These are phyloP conservation scores for Sclerotinia glacialis DNA, from an alignment of 2,329 filamentous ascomycete genomes.

Conservation along the genomic window DNA sequence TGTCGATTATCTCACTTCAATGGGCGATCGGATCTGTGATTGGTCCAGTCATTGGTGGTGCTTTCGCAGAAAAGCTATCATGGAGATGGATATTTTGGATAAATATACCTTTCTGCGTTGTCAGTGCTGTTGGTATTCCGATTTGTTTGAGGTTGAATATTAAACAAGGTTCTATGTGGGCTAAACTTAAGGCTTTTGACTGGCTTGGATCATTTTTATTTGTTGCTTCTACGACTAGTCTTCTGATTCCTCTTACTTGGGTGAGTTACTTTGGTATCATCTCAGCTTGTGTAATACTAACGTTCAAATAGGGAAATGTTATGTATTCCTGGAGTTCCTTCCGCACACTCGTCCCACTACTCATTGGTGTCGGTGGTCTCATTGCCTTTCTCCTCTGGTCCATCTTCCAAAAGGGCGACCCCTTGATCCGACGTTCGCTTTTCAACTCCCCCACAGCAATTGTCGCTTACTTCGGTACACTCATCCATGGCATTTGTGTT, in stretches of 20 bases:
- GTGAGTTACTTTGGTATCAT: slow-evolving; percentile 36
- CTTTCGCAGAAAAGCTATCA: slow-evolving; percentile 41
- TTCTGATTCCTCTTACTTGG: slow-evolving; percentile 61
- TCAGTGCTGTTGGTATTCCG: slow-evolving; percentile 30
- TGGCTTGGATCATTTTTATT: slow-evolving; percentile 62
- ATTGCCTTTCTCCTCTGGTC: slow-evolving; percentile 50
- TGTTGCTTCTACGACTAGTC: slow-evolving; percentile 53
- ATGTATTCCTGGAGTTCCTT: slow-evolving; percentile 62
- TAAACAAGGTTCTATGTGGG: slow-evolving; percentile 29
- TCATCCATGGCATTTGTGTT: slow-evolving; percentile 53
- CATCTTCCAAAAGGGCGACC: slow-evolving; percentile 40
- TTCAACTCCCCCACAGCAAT: slow-evolving; percentile 48
- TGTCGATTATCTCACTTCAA: slow-evolving; percentile 31
- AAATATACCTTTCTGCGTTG: slow-evolving; percentile 32
- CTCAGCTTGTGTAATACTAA: slow-evolving; percentile 4
- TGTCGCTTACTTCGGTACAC: slow-evolving; percentile 50
- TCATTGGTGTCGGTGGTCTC: slow-evolving; percentile 52
- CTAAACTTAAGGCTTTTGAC: slow-evolving; percentile 46
- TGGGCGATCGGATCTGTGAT: slow-evolving; percentile 37
- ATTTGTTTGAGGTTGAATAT: slow-evolving; percentile 30
- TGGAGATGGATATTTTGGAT: slow-evolving; percentile 37
- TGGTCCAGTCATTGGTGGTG: slow-evolving; percentile 44
- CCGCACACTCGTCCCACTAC: slow-evolving; percentile 58
- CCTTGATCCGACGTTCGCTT: slow-evolving; percentile 42
- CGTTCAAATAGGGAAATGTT: slow-evolving; percentile 47